Conservation (phyloP, 225 moss, liverwort and hornwort genomes). For the Neckera pumila region DNA sequence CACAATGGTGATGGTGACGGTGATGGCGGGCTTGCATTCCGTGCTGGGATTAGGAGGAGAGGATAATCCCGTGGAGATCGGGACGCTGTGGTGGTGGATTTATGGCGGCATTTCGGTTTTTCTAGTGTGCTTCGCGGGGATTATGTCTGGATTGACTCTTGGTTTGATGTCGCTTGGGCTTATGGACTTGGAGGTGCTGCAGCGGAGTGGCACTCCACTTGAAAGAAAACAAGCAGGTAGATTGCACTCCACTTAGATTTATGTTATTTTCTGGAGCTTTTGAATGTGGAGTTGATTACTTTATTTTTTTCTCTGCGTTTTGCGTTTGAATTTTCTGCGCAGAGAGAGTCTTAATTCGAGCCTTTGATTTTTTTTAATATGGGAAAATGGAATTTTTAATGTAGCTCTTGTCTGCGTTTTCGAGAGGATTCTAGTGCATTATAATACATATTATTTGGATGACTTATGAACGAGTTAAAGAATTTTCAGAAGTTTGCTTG, state of each 20-base stretch:
- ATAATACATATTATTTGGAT: not conserved
- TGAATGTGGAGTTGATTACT: not conserved
- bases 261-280: not conserved
- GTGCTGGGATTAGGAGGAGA: not conserved
- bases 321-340: not conserved
- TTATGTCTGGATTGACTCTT: constrained; percentile 94
- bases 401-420: not conserved
- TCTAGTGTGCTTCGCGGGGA: constrained; percentile 70
- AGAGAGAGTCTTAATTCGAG: not conserved
- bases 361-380: not conserved
- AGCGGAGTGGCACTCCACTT: constrained; percentile 58
- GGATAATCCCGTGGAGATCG: not conserved
- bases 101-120: constrained; percentile 47
- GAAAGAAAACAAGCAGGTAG: constrained; percentile 65
- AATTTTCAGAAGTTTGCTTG: not conserved
- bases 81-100: constrained; percentile 36
- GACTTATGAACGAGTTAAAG: not conserved
- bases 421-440: not conserved
- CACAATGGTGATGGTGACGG: not conserved
- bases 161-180: constrained; percentile 83
- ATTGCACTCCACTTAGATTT: not conserved
- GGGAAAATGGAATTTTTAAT: not conserved
- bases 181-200: constrained; percentile 84
- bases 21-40: constrained; percentile 18
- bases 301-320: too few relatives aligned